Conservation (phyloP, 1,139 yeast species). For the Candida sojae region DNA sequence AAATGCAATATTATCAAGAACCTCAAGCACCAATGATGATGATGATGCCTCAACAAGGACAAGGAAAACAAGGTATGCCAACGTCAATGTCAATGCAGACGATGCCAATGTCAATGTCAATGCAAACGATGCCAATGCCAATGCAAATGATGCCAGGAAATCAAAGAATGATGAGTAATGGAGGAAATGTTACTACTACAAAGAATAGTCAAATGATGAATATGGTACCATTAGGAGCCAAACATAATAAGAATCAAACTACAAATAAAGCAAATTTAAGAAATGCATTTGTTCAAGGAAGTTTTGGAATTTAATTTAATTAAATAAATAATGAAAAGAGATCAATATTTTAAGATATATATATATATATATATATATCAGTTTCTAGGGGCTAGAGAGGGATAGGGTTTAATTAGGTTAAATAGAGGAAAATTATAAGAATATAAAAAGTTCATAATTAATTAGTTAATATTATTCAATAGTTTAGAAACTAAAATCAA, state of each 20-base stretch:
- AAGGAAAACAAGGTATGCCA: not conserved
- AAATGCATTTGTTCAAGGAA: constrained; percentile 43
- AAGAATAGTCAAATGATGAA: constrained; percentile 29
- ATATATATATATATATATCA: too few species aligned
- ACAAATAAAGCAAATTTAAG: constrained; percentile 42
- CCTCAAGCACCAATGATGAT: constrained; percentile 2
- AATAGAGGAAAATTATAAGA: too few species aligned
- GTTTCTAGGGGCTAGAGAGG: too few species aligned
- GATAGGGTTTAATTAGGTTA: too few species aligned
- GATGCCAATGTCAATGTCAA: too few species aligned
- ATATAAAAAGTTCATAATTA: too few species aligned
- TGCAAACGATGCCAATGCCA: too few species aligned
- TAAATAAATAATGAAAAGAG: too few species aligned
- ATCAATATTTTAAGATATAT: too few species aligned
- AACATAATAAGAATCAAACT: constrained; percentile 34
- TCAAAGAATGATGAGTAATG: constrained; percentile 8
- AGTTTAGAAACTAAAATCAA: too few species aligned
- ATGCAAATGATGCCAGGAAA: not conserved
- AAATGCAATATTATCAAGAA: constrained; percentile 3
- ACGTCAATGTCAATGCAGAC: too few species aligned
- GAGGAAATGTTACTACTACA: constrained; percentile 7
- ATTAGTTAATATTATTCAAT: too few species aligned
- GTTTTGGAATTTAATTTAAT: constrained; percentile 37
- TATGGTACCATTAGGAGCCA: constrained; percentile 39
- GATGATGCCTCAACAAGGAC: constrained; percentile 1